Evolutionary conservation across 139 green algal species (phyloP).

Genomic region (Pedinophyceae sp.): DNA sequence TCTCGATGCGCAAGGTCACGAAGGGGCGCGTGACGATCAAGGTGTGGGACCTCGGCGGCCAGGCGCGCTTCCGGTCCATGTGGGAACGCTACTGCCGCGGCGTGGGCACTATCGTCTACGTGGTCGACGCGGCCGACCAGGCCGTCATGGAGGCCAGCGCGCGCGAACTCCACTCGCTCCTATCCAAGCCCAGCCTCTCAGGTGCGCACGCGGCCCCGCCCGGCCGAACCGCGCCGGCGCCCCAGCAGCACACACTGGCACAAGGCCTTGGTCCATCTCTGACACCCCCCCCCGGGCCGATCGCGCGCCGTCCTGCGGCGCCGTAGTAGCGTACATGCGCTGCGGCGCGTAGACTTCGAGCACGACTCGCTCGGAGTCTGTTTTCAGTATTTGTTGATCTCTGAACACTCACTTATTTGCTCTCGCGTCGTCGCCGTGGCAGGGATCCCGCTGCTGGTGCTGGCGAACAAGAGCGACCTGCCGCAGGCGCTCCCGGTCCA

Average conservation of each 20-base stretch:
- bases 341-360: no score
- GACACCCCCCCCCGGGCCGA: no score
- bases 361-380: no score
- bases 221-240: no score
- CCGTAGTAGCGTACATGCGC: no score
- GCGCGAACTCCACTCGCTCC: constrained; percentile 38
- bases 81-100: constrained; percentile 98
- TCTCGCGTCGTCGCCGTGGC: no score
- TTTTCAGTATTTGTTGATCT: no score
- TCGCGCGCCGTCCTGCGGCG: no score
- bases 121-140: constrained; percentile 86
- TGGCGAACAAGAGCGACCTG: constrained; percentile 98
- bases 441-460: constrained; percentile 83
- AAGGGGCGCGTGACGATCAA: constrained; percentile 92
- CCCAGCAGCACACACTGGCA: no score
- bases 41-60: constrained; percentile 93
- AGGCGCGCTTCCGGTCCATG: constrained; percentile 84
- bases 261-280: no score
- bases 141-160: constrained; percentile 48
- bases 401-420: no score
- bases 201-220: background rate
- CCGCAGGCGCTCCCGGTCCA: constrained; percentile 46
- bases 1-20: constrained; percentile 98
- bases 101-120: constrained; percentile 88
- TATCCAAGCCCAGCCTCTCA: constrained; percentile 22